Evolutionary conservation across 371 early-diverging fungal species (phyloP).

Genomic region (Chytridium lagenaria): DNA sequence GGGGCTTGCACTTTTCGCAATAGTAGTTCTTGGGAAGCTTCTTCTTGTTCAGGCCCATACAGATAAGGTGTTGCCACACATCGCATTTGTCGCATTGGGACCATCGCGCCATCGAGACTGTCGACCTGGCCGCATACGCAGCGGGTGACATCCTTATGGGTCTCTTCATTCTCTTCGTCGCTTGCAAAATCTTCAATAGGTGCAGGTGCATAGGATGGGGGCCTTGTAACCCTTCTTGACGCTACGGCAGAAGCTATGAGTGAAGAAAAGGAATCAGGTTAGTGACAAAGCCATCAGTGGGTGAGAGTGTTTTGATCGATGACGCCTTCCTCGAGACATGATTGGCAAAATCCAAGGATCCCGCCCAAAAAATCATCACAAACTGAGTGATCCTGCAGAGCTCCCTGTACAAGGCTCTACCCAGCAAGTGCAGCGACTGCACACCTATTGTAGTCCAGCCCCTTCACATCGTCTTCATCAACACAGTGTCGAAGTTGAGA

Average conservation of each 20-base stretch:
- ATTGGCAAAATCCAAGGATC: not conserved
- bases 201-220: not conserved
- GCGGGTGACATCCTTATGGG: slow-evolving; percentile 87
- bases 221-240: not conserved
- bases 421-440: not conserved
- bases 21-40: slow-evolving; percentile 82
- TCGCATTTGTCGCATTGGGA: slow-evolving; percentile 94
- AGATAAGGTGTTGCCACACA: slow-evolving; percentile 95
- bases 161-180: not conserved
- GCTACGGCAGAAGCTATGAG: not conserved
- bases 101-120: slow-evolving; percentile 95
- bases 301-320: not conserved
- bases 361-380: not conserved
- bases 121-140: slow-evolving; percentile 88
- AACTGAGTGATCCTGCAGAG: not conserved
- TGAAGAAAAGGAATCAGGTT: not conserved
- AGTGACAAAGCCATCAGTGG: not conserved
- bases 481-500: too few species aligned
- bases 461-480: too few species aligned
- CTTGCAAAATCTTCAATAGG: not conserved
- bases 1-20: slow-evolving; percentile 81
- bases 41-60: slow-evolving; percentile 72
- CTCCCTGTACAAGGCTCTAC: not conserved
- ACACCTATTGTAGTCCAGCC: not conserved
- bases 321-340: not conserved